These are phyloP conservation scores for Euclidium syriacum DNA, from an alignment of 345 rosid genomes.

Conservation along the genomic window DNA sequence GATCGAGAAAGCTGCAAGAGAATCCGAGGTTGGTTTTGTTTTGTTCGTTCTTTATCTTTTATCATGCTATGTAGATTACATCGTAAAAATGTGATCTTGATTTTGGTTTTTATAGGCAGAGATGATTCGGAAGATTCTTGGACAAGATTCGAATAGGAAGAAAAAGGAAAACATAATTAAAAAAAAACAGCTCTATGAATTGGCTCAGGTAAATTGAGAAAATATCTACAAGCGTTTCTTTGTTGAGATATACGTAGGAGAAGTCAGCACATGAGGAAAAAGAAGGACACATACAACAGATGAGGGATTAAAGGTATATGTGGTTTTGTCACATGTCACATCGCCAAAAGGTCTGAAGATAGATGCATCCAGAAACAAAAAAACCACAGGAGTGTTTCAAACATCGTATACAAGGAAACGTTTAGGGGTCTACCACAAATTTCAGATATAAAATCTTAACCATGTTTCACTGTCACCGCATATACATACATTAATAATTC, in stretches of 20 bases:
- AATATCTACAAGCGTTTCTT: background rate
- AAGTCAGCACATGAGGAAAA: slow-evolving; percentile 57
- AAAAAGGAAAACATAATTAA: slow-evolving; percentile 77
- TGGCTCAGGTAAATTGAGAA: slow-evolving; percentile 68
- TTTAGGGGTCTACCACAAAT: too few species aligned
- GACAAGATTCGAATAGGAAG: slow-evolving; percentile 89
- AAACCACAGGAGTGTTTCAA: too few species aligned
- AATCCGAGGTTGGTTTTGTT: slow-evolving; percentile 69
- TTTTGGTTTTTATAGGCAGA: slow-evolving; percentile 51
- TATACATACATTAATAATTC: too few species aligned
- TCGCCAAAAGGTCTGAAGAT: too few species aligned
- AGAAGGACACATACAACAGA: too few species aligned
- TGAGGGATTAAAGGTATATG: too few species aligned
- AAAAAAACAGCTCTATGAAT: slow-evolving; percentile 74
- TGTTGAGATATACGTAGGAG: slow-evolving; percentile 44
- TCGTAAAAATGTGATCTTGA: slow-evolving; percentile 1
- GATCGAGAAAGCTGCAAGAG: slow-evolving; percentile 85
- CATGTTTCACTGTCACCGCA: too few species aligned
- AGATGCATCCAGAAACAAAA: too few species aligned
- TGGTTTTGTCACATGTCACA: too few species aligned
- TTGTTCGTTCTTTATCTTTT: slow-evolving; percentile 1
- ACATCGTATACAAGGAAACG: too few species aligned
- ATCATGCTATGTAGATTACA: background rate
- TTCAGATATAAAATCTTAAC: too few species aligned
- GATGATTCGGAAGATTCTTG: slow-evolving; percentile 90